Evolutionary conservation across 2,329 filamentous ascomycete genomes (phyloP).

Genomic region (Pseudopithomyces chartarum): DNA sequence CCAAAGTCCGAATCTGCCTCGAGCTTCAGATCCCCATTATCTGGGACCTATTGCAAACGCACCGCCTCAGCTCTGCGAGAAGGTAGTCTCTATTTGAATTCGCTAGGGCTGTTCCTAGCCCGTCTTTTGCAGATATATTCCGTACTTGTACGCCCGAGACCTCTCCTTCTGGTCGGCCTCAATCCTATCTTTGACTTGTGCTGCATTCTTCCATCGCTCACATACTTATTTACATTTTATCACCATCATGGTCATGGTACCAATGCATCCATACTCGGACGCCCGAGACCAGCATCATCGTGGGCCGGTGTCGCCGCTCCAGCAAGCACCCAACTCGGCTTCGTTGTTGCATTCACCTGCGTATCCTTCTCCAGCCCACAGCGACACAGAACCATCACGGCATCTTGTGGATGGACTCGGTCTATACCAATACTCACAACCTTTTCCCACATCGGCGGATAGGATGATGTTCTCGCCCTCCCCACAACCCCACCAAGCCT

Average conservation of each 20-base stretch:
- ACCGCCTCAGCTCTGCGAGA: slow-evolving; percentile 41
- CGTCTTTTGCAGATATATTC: slow-evolving; percentile 37
- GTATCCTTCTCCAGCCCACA: slow-evolving; percentile 43
- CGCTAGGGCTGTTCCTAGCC: slow-evolving; percentile 26
- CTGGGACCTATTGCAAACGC: slow-evolving; percentile 30
- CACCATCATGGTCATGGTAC: slow-evolving; percentile 1
- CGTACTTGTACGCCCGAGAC: slow-evolving; percentile 29
- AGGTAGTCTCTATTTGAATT: slow-evolving; percentile 25
- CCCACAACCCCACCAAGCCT: slow-evolving; percentile 41
- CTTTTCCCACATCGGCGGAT: slow-evolving; percentile 17
- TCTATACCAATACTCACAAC: slow-evolving; percentile 38
- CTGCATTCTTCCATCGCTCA: slow-evolving; percentile 10
- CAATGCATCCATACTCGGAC: slow-evolving; percentile 12
- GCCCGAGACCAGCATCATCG: slow-evolving; percentile 37
- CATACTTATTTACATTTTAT: slow-evolving; percentile 4
- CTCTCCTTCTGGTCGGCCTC: slow-evolving; percentile 16
- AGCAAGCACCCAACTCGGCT: slow-evolving; percentile 30
- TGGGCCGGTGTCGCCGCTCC: slow-evolving; percentile 42
- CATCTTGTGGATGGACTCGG: slow-evolving; percentile 38
- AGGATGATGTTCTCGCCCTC: slow-evolving; percentile 37
- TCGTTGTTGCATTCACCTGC: slow-evolving; percentile 35
- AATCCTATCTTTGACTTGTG: slow-evolving; percentile 9
- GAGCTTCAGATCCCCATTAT: slow-evolving; percentile 36
- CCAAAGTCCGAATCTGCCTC: slow-evolving; percentile 46
- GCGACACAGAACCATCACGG: slow-evolving; percentile 31